Base-by-base conservation (phyloP, 192 early-diverging fungal species). In the Umbelopsis sp. region DNA sequence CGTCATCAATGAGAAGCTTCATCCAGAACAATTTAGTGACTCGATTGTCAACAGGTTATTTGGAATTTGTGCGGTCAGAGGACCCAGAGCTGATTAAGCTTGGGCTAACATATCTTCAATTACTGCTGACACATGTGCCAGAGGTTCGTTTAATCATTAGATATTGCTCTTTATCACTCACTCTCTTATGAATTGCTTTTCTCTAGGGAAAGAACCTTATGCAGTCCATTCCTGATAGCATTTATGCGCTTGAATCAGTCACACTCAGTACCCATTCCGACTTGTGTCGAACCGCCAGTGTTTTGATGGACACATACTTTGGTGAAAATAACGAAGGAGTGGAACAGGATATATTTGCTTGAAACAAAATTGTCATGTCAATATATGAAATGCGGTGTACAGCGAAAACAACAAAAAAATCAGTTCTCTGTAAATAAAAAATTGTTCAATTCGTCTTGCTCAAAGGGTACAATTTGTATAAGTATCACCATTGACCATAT, bases 1-100 rank as follows among this genome's bases (percentile, higher is more conserved):
- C 4, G 38, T 41, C 12, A 41, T 41, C 38, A 3, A 41, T 41
- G 4, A 41, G 12, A 3, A 41, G 38, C 12, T 1, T 41, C 3
- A 8, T 6, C 38, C 12, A 11, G 38, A 4, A 41, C 38, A 6
- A 6, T 41, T 41, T 41, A 41, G 38, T 41, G 38, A 41, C 12
- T 6, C 4, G 5, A 41, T 11, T 41, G 7, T 6, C 38, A 41
- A 41, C 38, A 80, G 81, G 80, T 3, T 84, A 86, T 59, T 32
- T 87, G 11, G 90, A 88, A 26, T 89, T 90, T 80, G 44, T 90
- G 51, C 77, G 80, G 31, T 86, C 89, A 50, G 84, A 90, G 74
- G 90, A 91, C 68, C 67, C 76, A 3, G 84, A 90, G 62, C 78
- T 90, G 29, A 87, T 90, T 51, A 81, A 81, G 12, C 82, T 91